phyloP scores from a whole-genome alignment of 2,329 filamentous ascomycete genomes.

The Fusarium xyrophilum region DNA sequence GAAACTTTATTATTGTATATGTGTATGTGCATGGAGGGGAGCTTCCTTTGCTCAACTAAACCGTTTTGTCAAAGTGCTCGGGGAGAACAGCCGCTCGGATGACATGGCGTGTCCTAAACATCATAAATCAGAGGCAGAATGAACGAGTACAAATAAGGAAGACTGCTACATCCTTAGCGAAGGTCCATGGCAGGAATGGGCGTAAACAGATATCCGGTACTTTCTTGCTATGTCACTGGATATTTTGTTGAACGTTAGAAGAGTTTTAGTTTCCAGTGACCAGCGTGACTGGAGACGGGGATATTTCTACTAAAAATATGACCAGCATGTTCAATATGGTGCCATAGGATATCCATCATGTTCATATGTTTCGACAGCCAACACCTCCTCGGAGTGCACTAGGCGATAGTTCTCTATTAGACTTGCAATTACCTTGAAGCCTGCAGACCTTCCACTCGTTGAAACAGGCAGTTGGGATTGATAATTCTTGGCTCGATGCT shows the following conservation, averaged over 20 bases:
- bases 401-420: neutral
- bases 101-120: neutral
- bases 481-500: neutral
- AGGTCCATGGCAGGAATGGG: neutral
- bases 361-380: neutral
- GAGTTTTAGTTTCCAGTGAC: no score
- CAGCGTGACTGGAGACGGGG: neutral
- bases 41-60: neutral
- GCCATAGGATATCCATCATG: neutral
- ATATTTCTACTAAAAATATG: neutral
- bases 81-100: neutral
- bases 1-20: neutral
- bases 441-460: neutral
- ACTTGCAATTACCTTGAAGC: neutral
- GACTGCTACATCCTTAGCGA: neutral
- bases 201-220: neutral
- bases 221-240: neutral
- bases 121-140: neutral
- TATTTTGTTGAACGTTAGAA: neutral
- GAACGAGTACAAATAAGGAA: neutral
- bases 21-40: neutral
- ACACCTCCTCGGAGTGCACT: neutral
- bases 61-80: neutral
- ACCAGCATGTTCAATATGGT: neutral
- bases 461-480: neutral